Percentiles rank a stretch among this genome's conserved stretches.
These are phyloP conservation scores for Roridomyces roridus DNA, from an alignment of 768 basidiomycete genomes.

Conservation along the genomic window DNA sequence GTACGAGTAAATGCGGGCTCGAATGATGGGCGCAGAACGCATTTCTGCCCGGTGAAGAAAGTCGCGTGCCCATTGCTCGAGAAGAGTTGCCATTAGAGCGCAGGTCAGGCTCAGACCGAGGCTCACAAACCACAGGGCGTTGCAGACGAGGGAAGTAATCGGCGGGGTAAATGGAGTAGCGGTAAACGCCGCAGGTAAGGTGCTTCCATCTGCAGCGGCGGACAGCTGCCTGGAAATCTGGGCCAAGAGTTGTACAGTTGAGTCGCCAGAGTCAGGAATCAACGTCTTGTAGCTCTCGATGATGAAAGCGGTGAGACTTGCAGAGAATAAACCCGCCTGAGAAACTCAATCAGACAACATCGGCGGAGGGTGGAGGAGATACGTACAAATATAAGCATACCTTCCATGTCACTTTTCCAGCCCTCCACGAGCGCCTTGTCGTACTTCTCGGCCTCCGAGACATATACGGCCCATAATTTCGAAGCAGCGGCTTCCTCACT, in stretches of 20 bases:
- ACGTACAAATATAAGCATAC: neutral
- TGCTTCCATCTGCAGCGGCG: neutral
- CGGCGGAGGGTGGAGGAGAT: no score
- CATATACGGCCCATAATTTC: neutral
- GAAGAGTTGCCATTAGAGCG: neutral
- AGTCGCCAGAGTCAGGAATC: neutral
- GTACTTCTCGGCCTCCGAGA: neutral
- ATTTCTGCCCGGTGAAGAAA: neutral
- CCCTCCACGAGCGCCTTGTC: no score
- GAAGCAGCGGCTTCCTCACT: neutral
- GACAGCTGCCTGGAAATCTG: slow-evolving; percentile 7
- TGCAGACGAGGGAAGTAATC: neutral
- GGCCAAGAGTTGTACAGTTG: neutral
- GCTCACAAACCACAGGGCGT: neutral
- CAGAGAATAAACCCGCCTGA: slow-evolving; percentile 7
- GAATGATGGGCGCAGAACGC: slow-evolving; percentile 4
- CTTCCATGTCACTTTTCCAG: neutral
- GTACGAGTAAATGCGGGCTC: slow-evolving; percentile 3
- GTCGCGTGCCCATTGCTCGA: neutral
- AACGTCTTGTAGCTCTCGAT: slow-evolving; percentile 2
- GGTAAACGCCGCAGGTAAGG: neutral
- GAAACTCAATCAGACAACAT: no score
- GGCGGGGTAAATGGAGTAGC: neutral
- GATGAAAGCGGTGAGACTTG: slow-evolving; percentile 2
- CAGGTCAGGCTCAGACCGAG: neutral